Evolutionary conservation across 106 monocot genomes (phyloP).

Genomic region (Chionographis japonica): DNA sequence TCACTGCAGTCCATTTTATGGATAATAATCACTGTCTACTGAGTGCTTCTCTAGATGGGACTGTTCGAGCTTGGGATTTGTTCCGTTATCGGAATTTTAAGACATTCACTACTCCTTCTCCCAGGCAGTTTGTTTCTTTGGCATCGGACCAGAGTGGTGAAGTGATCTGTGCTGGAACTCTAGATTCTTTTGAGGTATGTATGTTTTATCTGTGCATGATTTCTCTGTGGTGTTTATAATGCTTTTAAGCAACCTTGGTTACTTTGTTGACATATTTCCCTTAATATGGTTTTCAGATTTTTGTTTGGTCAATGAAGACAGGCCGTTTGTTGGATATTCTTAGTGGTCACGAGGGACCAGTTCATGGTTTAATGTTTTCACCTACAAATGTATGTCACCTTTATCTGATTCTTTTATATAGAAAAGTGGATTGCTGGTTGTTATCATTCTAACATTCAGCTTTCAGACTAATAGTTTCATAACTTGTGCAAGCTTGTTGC

Average conservation of each 20-base stretch:
- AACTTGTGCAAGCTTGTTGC: too few species aligned
- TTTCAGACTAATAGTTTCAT: neutral
- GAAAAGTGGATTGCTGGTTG: too few species aligned
- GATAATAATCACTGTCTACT: conserved; percentile 78
- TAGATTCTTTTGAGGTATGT: conserved; percentile 98
- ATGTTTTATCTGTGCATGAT: neutral
- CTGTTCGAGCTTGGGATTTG: conserved; percentile 96
- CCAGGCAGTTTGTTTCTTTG: conserved; percentile 94
- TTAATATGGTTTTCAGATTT: conserved; percentile 52
- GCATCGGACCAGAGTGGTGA: conserved; percentile 90
- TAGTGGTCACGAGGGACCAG: conserved; percentile 93
- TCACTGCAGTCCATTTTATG: conserved; percentile 91
- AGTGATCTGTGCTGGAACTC: conserved; percentile 95
- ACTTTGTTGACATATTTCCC: neutral
- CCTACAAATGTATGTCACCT: conserved; percentile 71
- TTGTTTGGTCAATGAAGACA: conserved; percentile 98
- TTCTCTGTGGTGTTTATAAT: neutral
- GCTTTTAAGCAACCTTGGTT: conserved; percentile 1
- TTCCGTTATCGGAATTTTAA: conserved; percentile 96
- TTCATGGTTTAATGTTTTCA: conserved; percentile 96
- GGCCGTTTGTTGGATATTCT: conserved; percentile 87
- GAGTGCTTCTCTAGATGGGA: conserved; percentile 97
- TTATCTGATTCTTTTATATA: neutral
- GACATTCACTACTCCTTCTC: conserved; percentile 85
- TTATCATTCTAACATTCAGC: neutral